Percentiles rank a stretch among this genome's conserved stretches.
These are phyloP conservation scores for Oryza nivara DNA, from an alignment of 176 grass and related monocot species.

Conservation along the genomic window DNA sequence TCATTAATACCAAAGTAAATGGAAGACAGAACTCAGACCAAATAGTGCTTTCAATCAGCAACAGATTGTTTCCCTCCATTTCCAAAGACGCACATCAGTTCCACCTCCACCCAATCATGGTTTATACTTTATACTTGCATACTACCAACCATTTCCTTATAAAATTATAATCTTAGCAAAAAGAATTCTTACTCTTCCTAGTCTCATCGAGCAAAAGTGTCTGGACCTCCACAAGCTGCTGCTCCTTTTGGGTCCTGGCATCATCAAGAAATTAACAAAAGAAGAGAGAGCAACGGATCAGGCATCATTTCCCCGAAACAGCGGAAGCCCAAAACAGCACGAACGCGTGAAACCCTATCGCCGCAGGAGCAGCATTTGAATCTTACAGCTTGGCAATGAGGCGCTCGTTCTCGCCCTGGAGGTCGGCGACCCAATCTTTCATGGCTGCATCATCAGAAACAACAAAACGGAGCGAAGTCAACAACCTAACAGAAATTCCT, in stretches of 20 bases:
- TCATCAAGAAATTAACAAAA: slow-evolving; percentile 1
- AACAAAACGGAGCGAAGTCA: not conserved
- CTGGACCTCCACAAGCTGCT: slow-evolving; percentile 35
- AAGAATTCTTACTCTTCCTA: slow-evolving; percentile 30
- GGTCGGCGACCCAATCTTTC: slow-evolving; percentile 36
- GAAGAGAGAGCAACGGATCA: not conserved
- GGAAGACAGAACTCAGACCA: not conserved
- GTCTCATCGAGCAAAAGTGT: slow-evolving; percentile 38
- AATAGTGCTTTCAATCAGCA: no score
- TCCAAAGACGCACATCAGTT: not conserved
- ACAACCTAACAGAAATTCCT: not conserved
- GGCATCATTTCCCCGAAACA: not conserved
- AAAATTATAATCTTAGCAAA: not conserved
- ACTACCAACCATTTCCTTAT: not conserved
- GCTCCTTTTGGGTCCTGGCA: slow-evolving; percentile 46
- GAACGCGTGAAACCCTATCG: not conserved
- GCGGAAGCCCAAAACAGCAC: not conserved
- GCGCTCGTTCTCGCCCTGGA: slow-evolving; percentile 47
- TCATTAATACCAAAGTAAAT: not conserved
- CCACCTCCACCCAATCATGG: not conserved
- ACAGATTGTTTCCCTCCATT: not conserved
- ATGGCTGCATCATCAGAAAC: slow-evolving; percentile 34
- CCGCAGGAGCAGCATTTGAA: not conserved
- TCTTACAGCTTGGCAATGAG: slow-evolving; percentile 60
- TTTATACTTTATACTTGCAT: not conserved